These are phyloP conservation scores for Cymbidium sinense DNA, from an alignment of 106 monocot species.

Conservation along the genomic window DNA sequence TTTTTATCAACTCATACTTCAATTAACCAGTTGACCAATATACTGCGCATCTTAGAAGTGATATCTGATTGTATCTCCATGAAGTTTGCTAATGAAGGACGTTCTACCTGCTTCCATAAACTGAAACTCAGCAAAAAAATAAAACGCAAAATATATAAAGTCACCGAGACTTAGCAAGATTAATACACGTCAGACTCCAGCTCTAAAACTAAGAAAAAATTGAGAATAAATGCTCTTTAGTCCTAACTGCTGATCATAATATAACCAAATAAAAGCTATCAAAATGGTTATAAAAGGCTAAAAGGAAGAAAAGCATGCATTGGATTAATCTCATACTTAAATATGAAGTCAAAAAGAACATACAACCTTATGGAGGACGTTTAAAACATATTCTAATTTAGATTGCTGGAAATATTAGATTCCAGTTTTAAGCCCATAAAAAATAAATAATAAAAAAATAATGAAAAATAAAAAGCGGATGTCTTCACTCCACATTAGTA, in stretches of 20 bases:
- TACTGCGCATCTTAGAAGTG: constrained; percentile 32
- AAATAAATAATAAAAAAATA: too few species aligned
- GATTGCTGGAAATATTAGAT: neutral
- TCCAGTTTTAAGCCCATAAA: neutral
- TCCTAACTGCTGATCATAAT: neutral
- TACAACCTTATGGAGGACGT: neutral
- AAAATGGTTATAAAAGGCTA: neutral
- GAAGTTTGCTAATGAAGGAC: constrained; percentile 26
- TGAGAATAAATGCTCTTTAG: neutral
- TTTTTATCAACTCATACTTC: constrained; percentile 27
- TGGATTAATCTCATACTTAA: neutral
- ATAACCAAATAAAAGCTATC: neutral
- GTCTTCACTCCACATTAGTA: neutral
- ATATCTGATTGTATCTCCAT: constrained; percentile 29
- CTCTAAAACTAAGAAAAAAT: neutral
- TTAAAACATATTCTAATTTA: neutral
- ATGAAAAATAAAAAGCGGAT: too few species aligned
- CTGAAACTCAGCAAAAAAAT: neutral
- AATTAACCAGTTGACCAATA: constrained; percentile 50
- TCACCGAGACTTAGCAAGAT: too few species aligned
- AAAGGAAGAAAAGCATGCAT: neutral
- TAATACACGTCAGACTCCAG: too few species aligned
- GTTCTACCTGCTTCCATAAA: constrained; percentile 20
- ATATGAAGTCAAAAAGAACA: neutral
- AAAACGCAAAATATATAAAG: too few species aligned